phyloP scores from a whole-genome alignment of 192 early-diverging fungal species.

The Bifiguratus adelaidae region DNA sequence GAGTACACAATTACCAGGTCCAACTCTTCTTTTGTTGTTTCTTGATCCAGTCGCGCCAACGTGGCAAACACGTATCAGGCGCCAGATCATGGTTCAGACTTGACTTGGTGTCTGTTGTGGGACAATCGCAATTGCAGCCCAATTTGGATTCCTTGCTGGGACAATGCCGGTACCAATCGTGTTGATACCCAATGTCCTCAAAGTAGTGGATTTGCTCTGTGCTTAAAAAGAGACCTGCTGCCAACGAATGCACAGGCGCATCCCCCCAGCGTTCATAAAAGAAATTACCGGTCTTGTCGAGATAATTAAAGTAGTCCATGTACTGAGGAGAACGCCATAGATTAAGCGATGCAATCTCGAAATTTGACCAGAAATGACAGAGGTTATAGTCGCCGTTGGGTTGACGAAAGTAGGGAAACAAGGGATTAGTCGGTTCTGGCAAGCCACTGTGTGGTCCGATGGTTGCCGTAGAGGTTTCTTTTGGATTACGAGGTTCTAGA shows the following conservation, averaged over 20 bases:
- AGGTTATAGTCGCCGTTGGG: constrained; percentile 38
- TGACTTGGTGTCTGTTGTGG: constrained; percentile 8
- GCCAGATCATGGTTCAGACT: constrained; percentile 21
- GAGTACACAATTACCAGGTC: too few species aligned
- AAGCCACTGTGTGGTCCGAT: too few species aligned
- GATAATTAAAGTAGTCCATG: constrained; percentile 44
- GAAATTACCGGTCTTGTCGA: constrained; percentile 61
- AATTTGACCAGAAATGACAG: constrained; percentile 78
- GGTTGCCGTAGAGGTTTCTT: not conserved
- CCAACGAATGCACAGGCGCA: constrained; percentile 66
- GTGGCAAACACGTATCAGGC: constrained; percentile 17
- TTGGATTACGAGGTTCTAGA: too few species aligned
- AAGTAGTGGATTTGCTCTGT: constrained; percentile 63
- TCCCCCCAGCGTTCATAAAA: constrained; percentile 79
- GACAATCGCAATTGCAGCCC: constrained; percentile 19
- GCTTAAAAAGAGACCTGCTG: constrained; percentile 41
- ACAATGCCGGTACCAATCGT: constrained; percentile 52
- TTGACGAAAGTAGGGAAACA: constrained; percentile 23
- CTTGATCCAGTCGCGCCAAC: constrained; percentile 22
- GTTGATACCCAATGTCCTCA: constrained; percentile 65
- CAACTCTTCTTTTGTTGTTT: too few species aligned
- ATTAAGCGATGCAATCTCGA: constrained; percentile 62
- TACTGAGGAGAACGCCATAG: constrained; percentile 48
- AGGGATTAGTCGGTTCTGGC: constrained; percentile 2
- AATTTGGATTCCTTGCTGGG: constrained; percentile 28